phyloP scores from a whole-genome alignment of 2,329 filamentous ascomycete genomes.

The Colletotrichum melonis region DNA sequence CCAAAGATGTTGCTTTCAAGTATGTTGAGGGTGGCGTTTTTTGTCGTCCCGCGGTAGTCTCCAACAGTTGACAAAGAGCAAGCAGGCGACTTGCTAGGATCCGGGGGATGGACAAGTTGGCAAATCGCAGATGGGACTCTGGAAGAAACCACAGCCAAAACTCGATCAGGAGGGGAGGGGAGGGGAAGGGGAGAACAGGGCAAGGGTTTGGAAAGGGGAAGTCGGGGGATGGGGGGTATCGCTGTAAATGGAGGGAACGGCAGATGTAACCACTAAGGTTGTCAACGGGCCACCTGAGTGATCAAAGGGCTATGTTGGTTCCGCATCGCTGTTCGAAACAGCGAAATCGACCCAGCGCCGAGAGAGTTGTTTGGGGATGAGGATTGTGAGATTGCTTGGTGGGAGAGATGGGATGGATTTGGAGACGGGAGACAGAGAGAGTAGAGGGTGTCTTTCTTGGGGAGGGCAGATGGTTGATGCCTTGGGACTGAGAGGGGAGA shows the following conservation, averaged over 20 bases:
- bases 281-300: conserved; percentile 12
- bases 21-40: not conserved
- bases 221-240: conserved; percentile 24
- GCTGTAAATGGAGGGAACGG: conserved; percentile 20
- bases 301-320: conserved; percentile 24
- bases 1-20: not conserved
- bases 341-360: conserved; percentile 30
- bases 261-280: conserved; percentile 22
- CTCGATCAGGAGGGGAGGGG: not conserved
- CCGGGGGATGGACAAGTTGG: not conserved
- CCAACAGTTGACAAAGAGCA: not conserved
- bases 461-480: not conserved
- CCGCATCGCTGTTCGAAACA: conserved; percentile 26
- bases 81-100: conserved; percentile 1
- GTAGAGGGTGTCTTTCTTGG: not conserved
- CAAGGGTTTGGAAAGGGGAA: conserved; percentile 31
- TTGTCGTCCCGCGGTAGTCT: conserved; percentile 17
- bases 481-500: not conserved
- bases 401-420: conserved; percentile 9
- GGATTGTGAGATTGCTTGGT: conserved; percentile 6
- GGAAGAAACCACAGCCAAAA: conserved; percentile 5
- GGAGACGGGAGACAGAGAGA: not conserved
- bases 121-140: not conserved
- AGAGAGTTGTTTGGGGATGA: conserved; percentile 34
- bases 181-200: not conserved